Conservation (phyloP, 2,329 filamentous ascomycete genomes). For the Alternaria incomplexa region DNA sequence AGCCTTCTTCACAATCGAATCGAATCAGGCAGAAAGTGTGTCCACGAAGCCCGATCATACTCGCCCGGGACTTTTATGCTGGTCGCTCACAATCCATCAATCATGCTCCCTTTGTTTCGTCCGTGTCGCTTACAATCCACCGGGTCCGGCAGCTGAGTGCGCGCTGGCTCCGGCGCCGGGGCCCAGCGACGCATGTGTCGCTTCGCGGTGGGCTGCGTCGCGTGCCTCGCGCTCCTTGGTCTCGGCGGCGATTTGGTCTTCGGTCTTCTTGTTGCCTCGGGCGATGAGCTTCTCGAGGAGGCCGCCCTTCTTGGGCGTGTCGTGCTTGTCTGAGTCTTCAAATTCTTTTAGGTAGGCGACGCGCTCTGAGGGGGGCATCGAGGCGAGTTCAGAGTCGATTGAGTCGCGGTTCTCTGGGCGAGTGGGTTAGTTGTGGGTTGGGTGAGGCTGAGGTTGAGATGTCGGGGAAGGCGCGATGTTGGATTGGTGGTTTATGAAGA, state of each 20-base stretch:
- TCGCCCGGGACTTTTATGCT: neutral
- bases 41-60: neutral
- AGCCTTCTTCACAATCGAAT: neutral
- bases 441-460: neutral
- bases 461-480: neutral
- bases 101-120: neutral
- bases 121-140: conserved; percentile 9
- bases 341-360: conserved; percentile 44
- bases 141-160: conserved; percentile 22
- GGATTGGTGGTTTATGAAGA: neutral
- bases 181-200: conserved; percentile 18
- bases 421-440: neutral
- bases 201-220: conserved; percentile 14
- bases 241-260: conserved; percentile 41
- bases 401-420: conserved; percentile 37
- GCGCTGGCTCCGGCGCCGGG: conserved; percentile 22
- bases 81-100: neutral
- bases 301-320: conserved; percentile 39
- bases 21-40: neutral
- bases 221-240: conserved; percentile 27
- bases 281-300: conserved; percentile 43
- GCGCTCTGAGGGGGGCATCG: conserved; percentile 42
- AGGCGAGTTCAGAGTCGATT: conserved; percentile 42
- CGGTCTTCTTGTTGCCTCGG: conserved; percentile 44
- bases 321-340: conserved; percentile 43